These are phyloP conservation scores for Pseudognaphalium luteoalbum DNA, from an alignment of 129 eudicot species.

Conservation along the genomic window DNA sequence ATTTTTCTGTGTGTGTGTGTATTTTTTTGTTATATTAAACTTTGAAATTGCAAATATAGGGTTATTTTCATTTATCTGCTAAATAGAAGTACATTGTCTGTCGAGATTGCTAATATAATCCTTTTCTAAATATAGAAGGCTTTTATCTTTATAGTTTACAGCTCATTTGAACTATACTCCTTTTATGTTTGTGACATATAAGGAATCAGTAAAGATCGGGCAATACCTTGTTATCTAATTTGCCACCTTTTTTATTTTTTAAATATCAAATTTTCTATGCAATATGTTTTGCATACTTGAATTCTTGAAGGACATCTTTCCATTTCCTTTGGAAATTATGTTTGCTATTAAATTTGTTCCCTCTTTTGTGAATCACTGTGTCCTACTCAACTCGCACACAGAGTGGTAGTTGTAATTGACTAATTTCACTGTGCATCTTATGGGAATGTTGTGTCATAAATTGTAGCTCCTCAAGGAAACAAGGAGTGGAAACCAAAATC, in stretches of 20 bases:
- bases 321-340: not conserved
- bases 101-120: too few species aligned
- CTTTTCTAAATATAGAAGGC: too few species aligned
- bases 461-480: slow-evolving; percentile 64
- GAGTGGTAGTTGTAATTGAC: not conserved
- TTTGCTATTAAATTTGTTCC: not conserved
- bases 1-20: not conserved
- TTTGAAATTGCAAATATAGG: not conserved
- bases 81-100: not conserved
- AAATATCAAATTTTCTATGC: not conserved
- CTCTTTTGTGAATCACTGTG: not conserved
- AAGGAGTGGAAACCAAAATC: slow-evolving; percentile 98
- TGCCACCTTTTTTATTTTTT: not conserved
- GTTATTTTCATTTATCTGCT: not conserved
- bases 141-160: too few species aligned
- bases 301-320: not conserved
- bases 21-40: too few species aligned
- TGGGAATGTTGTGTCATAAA: not conserved
- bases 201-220: not conserved
- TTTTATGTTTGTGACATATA: not conserved
- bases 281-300: not conserved
- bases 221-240: not conserved
- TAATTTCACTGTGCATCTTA: not conserved
- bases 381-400: not conserved
- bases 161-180: not conserved